Base-by-base conservation (phyloP, 441 rosid genomes). In the Caryocar brasiliense region DNA sequence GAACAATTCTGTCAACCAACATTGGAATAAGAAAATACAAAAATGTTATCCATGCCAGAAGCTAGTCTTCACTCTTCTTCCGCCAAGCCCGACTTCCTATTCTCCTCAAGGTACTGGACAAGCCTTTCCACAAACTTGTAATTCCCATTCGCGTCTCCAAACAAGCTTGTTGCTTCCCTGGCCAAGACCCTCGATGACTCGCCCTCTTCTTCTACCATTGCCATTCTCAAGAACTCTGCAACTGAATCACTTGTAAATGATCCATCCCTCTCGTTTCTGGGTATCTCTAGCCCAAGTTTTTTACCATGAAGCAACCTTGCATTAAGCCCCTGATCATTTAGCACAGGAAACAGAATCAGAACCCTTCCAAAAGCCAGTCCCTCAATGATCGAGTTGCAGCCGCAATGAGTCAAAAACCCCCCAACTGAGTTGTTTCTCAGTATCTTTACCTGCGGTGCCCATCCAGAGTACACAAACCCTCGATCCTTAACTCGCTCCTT, bases 401-500 rank as follows among this genome's bases (percentile, higher is more conserved):
- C 95, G 30, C 87, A 80, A 40, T 85, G 91, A 11, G 87, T 85
- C 76, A 85, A 37, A 59, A 82, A 85, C 28, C 79, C 83, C 2
- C 83, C 80, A 1, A 85, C 76, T 2, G 83, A 68, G n/a, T 65
- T 61, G 41, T 82, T 86, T 39, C 85, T 70, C 54, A 80, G 73
- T 62, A 82, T 80, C 54, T 59, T 64, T 51, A 64, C 66, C 52
- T 85, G 90, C 1, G 90, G 87, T 14, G 59, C 81, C 94, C 89
- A 81, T 17, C 54, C 62, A 6, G 14, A 3, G 55, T 47, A 40
- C 2, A 73, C 21, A 0, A 59, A 25, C 38, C 65, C 80, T 4
- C 47, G 33, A 52, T 23, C 56, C 45, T 42, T 42, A 12, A 44
- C 61, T 29, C 61, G 56, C 7, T 54, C 53, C 43, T 35, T 7